phyloP scores from a whole-genome alignment of 1,139 yeast genomes.

The Yamadazyma diospyri region DNA sequence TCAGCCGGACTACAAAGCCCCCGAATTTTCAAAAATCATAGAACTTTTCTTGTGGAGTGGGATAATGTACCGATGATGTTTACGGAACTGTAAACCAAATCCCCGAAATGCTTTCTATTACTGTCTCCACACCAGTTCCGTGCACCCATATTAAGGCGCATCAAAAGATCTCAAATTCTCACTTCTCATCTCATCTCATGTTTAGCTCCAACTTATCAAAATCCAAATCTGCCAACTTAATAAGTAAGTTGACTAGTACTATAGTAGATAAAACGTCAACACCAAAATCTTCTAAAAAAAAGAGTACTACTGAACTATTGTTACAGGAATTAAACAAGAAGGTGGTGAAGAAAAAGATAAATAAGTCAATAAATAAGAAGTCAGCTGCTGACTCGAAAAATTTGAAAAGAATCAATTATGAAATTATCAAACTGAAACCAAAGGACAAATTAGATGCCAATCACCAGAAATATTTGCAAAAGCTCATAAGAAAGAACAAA shows the following conservation, averaged over 20 bases:
- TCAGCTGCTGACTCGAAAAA: constrained; percentile 37
- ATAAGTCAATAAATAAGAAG: constrained; percentile 25
- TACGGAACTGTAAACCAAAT: too few relatives aligned
- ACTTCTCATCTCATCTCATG: constrained; percentile 8
- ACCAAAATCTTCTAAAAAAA: not conserved
- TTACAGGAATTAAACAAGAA: constrained; percentile 31
- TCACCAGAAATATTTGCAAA: constrained; percentile 47
- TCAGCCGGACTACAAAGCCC: too few relatives aligned
- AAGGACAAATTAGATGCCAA: constrained; percentile 25
- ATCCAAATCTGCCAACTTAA: constrained; percentile 32
- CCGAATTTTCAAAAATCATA: too few relatives aligned
- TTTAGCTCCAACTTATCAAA: constrained; percentile 30
- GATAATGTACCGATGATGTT: too few relatives aligned
- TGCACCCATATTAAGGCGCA: too few relatives aligned
- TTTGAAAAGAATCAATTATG: constrained; percentile 48
- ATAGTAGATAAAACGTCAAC: constrained; percentile 1
- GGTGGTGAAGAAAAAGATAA: constrained; percentile 22
- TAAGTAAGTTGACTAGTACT: constrained; percentile 7
- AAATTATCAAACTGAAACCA: constrained; percentile 33
- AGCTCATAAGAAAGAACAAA: constrained; percentile 49
- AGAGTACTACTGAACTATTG: constrained; percentile 31
- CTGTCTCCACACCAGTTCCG: too few relatives aligned
- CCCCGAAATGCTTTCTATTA: too few relatives aligned
- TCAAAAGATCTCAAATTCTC: not conserved
- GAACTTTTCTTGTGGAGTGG: too few relatives aligned